These are phyloP conservation scores for Skeletonema menzelii DNA, from an alignment of 108 stramenopile genomes.

Conservation along the genomic window DNA sequence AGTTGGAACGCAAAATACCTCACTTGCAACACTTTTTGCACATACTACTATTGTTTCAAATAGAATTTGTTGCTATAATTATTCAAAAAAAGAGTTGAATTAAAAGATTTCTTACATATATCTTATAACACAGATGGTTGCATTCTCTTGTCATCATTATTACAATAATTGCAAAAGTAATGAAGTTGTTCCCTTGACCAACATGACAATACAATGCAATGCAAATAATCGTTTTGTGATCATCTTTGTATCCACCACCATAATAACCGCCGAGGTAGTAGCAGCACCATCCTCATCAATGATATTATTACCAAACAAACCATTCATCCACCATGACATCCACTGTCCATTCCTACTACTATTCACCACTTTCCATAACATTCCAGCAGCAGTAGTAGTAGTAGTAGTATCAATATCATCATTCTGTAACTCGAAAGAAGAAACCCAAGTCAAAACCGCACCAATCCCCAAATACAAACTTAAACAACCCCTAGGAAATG, in stretches of 20 bases:
- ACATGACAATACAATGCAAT: neutral
- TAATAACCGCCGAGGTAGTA: neutral
- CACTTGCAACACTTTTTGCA: neutral
- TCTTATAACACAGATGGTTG: too few relatives aligned
- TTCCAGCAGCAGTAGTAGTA: too few relatives aligned
- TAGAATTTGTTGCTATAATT: too few relatives aligned
- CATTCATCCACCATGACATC: slow-evolving; percentile 7
- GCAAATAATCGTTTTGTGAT: neutral
- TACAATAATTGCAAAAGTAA: neutral
- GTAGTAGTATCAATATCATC: too few relatives aligned
- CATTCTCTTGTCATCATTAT: neutral
- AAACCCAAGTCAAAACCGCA: neutral
- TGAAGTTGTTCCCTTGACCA: neutral
- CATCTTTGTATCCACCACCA: neutral
- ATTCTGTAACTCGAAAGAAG: neutral
- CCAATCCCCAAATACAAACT: slow-evolving; percentile 1
- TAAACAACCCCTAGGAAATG: slow-evolving; percentile 8
- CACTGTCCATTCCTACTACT: neutral
- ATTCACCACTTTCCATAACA: neutral
- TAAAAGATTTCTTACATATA: too few relatives aligned
- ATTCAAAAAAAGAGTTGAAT: too few relatives aligned
- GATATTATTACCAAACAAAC: neutral
- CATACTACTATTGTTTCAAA: neutral
- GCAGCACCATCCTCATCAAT: neutral
- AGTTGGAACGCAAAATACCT: neutral